These are phyloP conservation scores for Aspergillus steynii DNA, from an alignment of 495 filamentous ascomycete species.

Conservation along the genomic window DNA sequence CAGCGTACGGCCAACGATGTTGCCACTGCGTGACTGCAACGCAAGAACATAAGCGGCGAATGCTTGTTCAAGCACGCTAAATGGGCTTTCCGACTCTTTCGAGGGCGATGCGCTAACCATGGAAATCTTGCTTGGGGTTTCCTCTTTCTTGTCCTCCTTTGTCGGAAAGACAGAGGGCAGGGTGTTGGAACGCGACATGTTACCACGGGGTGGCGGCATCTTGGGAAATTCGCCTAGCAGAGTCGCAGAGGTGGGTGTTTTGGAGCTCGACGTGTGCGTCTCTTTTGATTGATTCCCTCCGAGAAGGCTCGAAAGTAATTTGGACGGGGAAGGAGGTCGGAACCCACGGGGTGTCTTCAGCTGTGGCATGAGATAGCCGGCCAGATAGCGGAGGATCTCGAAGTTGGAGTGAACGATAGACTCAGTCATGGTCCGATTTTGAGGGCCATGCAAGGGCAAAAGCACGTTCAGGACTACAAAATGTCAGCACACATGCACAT, in stretches of 20 bases:
- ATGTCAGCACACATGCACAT: conserved; percentile 14
- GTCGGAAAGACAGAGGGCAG: conserved; percentile 37
- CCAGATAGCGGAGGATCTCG: conserved; percentile 73
- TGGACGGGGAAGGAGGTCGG: conserved; percentile 81
- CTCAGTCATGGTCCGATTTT: conserved; percentile 65
- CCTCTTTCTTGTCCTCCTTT: conserved; percentile 33
- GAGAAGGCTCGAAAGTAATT: conserved; percentile 83
- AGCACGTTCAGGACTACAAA: conserved; percentile 61
- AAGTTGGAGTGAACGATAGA: conserved; percentile 51
- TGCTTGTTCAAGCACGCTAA: conserved; percentile 78
- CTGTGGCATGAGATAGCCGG: conserved; percentile 59
- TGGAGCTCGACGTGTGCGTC: conserved; percentile 28
- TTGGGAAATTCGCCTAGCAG: conserved; percentile 42
- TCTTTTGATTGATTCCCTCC: conserved; percentile 51
- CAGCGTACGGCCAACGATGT: conserved; percentile 74
- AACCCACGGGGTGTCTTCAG: conserved; percentile 55
- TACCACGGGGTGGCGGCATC: conserved; percentile 37
- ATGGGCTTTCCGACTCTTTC: conserved; percentile 48
- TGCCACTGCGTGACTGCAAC: conserved; percentile 79
- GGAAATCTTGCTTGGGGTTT: conserved; percentile 35
- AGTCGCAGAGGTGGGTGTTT: conserved; percentile 39
- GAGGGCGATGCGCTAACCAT: conserved; percentile 31
- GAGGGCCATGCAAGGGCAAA: conserved; percentile 65
- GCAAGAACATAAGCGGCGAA: conserved; percentile 82
- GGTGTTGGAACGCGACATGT: conserved; percentile 41